These are phyloP conservation scores for Crotalaria pallida DNA, from an alignment of 306 rosid species.

Conservation along the genomic window DNA sequence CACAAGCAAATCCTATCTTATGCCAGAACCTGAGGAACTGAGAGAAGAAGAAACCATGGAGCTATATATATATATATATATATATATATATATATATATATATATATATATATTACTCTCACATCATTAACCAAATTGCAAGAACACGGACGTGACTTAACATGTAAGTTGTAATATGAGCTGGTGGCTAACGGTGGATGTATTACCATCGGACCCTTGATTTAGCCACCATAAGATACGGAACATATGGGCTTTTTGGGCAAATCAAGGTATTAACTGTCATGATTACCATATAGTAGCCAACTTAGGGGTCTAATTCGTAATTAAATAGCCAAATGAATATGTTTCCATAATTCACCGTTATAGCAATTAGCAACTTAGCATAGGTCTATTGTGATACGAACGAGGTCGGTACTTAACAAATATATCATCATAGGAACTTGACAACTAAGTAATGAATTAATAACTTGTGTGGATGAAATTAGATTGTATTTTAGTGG, in stretches of 20 bases:
- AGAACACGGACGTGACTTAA: conserved; percentile 28
- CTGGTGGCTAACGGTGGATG: not conserved
- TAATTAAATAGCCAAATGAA: conserved; percentile 18
- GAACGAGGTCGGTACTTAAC: conserved; percentile 42
- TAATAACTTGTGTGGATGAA: conserved; percentile 28
- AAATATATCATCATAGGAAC: not conserved
- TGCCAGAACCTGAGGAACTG: conserved; percentile 9
- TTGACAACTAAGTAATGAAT: conserved; percentile 12
- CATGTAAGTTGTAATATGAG: conserved; percentile 17
- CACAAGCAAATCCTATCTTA: not conserved
- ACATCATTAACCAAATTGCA: conserved; percentile 26
- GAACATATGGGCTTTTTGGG: conserved; percentile 24
- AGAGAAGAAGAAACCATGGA: too few species aligned
- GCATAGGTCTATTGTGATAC: not conserved
- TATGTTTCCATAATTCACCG: not conserved
- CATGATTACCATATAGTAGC: conserved; percentile 12
- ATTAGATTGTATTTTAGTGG: conserved; percentile 24
- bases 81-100: too few species aligned
- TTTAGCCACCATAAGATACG: not conserved
- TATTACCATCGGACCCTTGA: conserved; percentile 19
- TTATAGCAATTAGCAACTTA: not conserved
- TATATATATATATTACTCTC: conserved; percentile 4
- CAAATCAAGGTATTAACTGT: not conserved
- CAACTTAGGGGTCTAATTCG: conserved; percentile 18
- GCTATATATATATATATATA: too few species aligned